Conservation (phyloP, 1,284 basidiomycete species). For the Pyrrhoderma lamaoense region DNA sequence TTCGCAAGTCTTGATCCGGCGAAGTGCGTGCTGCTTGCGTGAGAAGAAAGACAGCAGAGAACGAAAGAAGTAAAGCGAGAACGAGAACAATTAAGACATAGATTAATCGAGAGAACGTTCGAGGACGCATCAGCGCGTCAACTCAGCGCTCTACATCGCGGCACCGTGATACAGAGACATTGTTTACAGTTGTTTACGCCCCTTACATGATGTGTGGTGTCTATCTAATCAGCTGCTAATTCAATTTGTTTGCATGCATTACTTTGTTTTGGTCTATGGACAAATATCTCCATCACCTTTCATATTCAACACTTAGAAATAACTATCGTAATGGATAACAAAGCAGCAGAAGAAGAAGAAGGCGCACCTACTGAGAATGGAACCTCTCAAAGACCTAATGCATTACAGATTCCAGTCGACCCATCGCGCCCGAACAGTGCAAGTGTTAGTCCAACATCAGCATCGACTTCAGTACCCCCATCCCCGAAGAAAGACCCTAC, state of each 20-base stretch:
- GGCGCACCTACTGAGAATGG: neutral
- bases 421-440: neutral
- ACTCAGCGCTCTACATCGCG: too few relatives aligned
- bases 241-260: too few relatives aligned
- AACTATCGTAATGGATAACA: too few relatives aligned
- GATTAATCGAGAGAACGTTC: constrained; percentile 7
- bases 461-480: constrained; percentile 6
- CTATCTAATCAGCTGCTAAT: too few relatives aligned
- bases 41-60: constrained; percentile 57
- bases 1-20: constrained; percentile 40
- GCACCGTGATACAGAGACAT: too few relatives aligned
- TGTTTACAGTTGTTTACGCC: too few relatives aligned
- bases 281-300: too few relatives aligned
- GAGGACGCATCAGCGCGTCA: constrained; percentile 8
- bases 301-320: too few relatives aligned
- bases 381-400: constrained; percentile 1
- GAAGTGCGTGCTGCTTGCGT: constrained; percentile 64
- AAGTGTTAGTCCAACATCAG: constrained; percentile 7
- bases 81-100: constrained; percentile 50
- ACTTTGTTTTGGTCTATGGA: too few relatives aligned
- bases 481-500: constrained; percentile 14
- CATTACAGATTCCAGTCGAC: constrained; percentile 3
- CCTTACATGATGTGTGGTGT: too few relatives aligned
- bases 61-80: constrained; percentile 45
- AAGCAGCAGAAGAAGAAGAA: neutral